A percentile compares a stretch with the other conserved stretches of the same genome.
Evolutionary conservation across 2,329 filamentous ascomycete species (phyloP).

Genomic region (Lojkania enalia): DNA sequence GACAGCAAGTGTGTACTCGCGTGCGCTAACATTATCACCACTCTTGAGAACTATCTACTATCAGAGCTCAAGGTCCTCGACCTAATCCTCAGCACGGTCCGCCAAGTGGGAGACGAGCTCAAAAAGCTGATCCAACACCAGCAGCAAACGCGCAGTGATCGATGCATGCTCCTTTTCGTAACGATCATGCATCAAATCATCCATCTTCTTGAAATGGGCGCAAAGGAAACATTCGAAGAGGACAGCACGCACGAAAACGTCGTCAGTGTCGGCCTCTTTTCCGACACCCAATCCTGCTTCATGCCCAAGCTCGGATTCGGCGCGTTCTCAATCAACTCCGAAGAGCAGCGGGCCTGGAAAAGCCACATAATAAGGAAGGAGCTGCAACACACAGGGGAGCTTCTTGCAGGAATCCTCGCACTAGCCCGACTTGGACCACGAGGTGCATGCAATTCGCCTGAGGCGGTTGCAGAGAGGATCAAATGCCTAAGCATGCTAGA

Average conservation of each 20-base stretch:
- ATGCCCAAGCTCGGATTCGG: constrained; percentile 1
- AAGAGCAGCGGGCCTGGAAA: constrained; percentile 4
- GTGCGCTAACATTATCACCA: not conserved
- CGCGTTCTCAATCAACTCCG: not conserved
- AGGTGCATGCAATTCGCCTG: not conserved
- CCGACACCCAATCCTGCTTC: not conserved
- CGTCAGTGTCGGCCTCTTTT: not conserved
- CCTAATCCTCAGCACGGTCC: not conserved
- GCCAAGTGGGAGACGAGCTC: not conserved
- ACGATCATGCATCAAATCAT: constrained; percentile 1
- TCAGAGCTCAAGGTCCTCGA: not conserved
- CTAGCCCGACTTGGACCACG: constrained; percentile 1
- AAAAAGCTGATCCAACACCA: not conserved
- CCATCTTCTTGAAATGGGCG: not conserved
- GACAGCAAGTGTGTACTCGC: not conserved
- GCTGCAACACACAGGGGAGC: constrained; percentile 1
- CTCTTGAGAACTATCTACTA: constrained; percentile 1
- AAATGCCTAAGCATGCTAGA: not conserved
- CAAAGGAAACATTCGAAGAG: no score
- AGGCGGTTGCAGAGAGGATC: not conserved
- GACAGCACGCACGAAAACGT: not conserved
- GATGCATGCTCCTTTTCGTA: not conserved
- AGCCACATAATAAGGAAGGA: constrained; percentile 1
- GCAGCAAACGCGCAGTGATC: not conserved
- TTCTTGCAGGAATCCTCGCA: not conserved